These are phyloP conservation scores for Calamus simplicifolius DNA, from an alignment of 176 grass and related monocot species.

Conservation along the genomic window DNA sequence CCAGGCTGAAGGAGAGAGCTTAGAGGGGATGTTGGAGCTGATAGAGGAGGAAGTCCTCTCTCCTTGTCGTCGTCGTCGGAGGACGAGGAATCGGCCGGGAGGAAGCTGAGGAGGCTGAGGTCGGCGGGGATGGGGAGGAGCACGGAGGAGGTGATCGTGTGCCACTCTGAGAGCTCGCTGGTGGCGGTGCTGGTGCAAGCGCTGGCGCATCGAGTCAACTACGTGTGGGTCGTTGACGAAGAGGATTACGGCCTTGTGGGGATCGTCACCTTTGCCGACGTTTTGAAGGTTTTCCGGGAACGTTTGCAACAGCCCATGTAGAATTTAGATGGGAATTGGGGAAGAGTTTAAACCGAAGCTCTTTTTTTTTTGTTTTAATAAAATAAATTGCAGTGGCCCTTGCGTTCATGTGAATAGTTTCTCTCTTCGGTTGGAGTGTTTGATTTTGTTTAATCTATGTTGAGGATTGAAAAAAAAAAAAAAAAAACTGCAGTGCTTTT, in stretches of 20 bases:
- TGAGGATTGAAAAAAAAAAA: no score
- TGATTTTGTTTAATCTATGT: no score
- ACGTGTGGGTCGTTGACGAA: slow-evolving; percentile 71
- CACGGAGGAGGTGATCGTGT: slow-evolving; percentile 44
- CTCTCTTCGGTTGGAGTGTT: no score
- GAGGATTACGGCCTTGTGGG: slow-evolving; percentile 37
- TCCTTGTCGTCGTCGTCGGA: slow-evolving; percentile 31
- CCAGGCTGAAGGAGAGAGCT: slow-evolving; percentile 47
- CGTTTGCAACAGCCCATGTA: slow-evolving; percentile 27
- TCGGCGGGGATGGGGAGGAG: slow-evolving; percentile 34
- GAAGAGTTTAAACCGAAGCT: no score
- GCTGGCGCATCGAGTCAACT: slow-evolving; percentile 46
- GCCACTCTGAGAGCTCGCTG: slow-evolving; percentile 57
- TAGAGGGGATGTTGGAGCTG: slow-evolving; percentile 49
- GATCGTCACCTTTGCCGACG: slow-evolving; percentile 60
- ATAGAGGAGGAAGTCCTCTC: slow-evolving; percentile 38
- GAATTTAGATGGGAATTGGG: no score
- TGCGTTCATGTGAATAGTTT: no score
- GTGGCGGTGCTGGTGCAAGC: slow-evolving; percentile 79
- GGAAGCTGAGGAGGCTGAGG: slow-evolving; percentile 10
- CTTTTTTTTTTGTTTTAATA: no score
- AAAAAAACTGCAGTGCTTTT: no score
- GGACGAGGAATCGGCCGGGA: slow-evolving; percentile 44
- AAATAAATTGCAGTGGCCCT: no score
- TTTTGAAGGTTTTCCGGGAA: slow-evolving; percentile 60